Evolutionary conservation across 306 rosid species (phyloP), one percentile per base, ranked within the genome.

Genomic region (Gastrolobium villosum): DNA sequence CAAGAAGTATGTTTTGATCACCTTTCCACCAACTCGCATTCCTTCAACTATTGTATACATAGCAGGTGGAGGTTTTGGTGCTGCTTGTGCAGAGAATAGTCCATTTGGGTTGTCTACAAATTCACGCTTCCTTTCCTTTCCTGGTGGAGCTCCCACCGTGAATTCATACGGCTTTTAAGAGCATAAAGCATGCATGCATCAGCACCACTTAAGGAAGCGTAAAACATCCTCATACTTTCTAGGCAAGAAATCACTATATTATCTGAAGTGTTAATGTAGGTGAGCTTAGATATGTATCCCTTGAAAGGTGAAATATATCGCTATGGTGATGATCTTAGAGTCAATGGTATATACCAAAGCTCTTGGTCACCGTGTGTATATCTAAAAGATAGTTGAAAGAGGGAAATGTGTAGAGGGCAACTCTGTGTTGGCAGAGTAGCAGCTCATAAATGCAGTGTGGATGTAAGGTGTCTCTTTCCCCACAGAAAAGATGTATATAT

Each of bases 21-120:
- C 97, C 95, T 92, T 95, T 72, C 99, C 98, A 45, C 99, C 98
- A 13, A 87, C 88, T 84, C 86, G 89, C 99, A 92, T 95, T 77
- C 99, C 99, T 81, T 95, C 87, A 0, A 93, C 88, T 14, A 88
- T 43, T 2, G 89, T 53, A 74, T 95, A 92, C 96, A 95, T 76
- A 31, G 99, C 98, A 7, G 86, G 83, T 1, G 98, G 99, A 32
- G 99, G 99, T 85, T 89, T 95, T 6, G 99, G 99, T 53, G 98
- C 87, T 49, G 99, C 99, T 87, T 95, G 99, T 71, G 98, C 98
- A 20, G 98, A 95, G 86, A 95, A 92, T 37, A 95, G 78, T 72
- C 98, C 98, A 79, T 95, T 95, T 20, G 97, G 97, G 46, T 90
- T 95, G 82, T 95, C 98, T 8, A 87, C 98, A 80, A 87, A 91